These are phyloP conservation scores for Escovopsis sp. DNA, from an alignment of 2,329 filamentous ascomycete species.

Conservation along the genomic window DNA sequence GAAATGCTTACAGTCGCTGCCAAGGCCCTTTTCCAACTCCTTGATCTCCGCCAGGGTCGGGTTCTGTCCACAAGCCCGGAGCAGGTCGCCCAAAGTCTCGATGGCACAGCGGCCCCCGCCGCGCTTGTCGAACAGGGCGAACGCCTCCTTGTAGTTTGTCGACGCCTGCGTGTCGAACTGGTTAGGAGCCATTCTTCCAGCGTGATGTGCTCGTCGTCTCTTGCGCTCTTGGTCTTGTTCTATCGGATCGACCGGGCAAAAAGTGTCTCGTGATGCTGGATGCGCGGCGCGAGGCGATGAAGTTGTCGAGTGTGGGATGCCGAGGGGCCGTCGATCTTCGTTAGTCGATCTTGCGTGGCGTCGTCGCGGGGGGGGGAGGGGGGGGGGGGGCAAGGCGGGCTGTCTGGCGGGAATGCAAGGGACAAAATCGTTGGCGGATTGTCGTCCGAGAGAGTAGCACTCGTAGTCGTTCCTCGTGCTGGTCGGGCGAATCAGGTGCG, in stretches of 20 bases:
- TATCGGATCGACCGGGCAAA: too few species aligned
- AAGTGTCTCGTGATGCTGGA: too few species aligned
- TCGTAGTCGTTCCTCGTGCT: neutral
- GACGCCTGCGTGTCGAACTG: conserved; percentile 45
- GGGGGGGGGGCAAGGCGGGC: neutral
- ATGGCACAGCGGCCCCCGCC: conserved; percentile 83
- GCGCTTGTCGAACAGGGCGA: conserved; percentile 98
- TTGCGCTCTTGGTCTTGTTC: neutral
- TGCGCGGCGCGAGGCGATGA: neutral
- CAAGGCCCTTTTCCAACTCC: conserved; percentile 81
- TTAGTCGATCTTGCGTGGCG: too few species aligned
- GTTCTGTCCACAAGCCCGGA: conserved; percentile 95
- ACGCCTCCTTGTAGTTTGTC: conserved; percentile 99
- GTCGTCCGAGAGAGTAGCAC: too few species aligned
- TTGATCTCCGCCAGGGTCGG: conserved; percentile 85
- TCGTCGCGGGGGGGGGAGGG: neutral
- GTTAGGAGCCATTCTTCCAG: conserved; percentile 32
- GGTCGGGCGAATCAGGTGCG: conserved; percentile 4
- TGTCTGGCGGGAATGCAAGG: neutral
- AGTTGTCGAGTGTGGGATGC: neutral
- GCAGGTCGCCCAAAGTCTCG: conserved; percentile 78
- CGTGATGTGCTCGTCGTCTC: neutral
- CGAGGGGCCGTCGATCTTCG: too few species aligned
- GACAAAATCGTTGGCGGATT: too few species aligned
- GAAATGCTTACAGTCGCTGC: conserved; percentile 66